Conservation (phyloP, 768 basidiomycete species). For the Boletus vermiculosoides region DNA sequence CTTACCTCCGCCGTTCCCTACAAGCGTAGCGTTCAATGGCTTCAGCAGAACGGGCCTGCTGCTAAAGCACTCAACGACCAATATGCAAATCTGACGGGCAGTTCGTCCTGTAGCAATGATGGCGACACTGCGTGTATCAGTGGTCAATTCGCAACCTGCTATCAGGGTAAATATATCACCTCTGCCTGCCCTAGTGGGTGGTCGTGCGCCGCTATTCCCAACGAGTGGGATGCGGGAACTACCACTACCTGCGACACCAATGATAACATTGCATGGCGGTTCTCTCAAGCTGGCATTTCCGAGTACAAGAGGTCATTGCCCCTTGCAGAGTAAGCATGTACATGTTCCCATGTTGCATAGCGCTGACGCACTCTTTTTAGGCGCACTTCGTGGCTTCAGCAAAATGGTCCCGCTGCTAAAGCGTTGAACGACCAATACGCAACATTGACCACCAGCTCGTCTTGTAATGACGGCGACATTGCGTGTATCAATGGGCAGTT, state of each 20-base stretch:
- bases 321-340: not conserved
- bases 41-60: constrained; percentile 28
- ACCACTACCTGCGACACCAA: constrained; percentile 18
- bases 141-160: constrained; percentile 16
- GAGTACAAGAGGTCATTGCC: constrained; percentile 13
- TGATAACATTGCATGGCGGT: constrained; percentile 10
- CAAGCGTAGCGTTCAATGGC: constrained; percentile 18
- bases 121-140: constrained; percentile 19
- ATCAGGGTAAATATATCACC: constrained; percentile 14
- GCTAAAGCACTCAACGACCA: constrained; percentile 25
- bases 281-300: constrained; percentile 13
- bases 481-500: constrained; percentile 24
- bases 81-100: constrained; percentile 8
- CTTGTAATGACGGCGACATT: constrained; percentile 17
- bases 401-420: constrained; percentile 22
- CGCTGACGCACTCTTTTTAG: constrained; percentile 4
- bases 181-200: constrained; percentile 11
- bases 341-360: not conserved
- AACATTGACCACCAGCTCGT: constrained; percentile 13
- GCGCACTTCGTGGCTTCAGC: constrained; percentile 11
- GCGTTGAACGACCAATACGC: constrained; percentile 25
- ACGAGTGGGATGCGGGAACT: constrained; percentile 23
- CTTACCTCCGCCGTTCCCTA: constrained; percentile 19
- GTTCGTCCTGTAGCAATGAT: constrained; percentile 16
- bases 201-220: constrained; percentile 25